Base-by-base conservation (phyloP, 495 filamentous ascomycete species). In the Penicillium manginii region DNA sequence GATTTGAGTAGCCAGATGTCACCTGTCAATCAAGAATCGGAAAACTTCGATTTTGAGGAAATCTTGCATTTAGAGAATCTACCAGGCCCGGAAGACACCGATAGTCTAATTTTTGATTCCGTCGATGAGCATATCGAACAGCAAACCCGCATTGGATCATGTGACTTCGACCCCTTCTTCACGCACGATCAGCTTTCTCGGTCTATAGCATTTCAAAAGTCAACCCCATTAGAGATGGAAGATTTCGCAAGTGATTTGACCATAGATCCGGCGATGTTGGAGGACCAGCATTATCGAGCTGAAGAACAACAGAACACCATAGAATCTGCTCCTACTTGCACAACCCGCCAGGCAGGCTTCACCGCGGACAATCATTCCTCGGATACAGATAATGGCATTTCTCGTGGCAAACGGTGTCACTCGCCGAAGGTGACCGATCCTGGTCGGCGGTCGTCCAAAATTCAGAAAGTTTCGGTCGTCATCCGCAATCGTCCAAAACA, bases 251-350 rank as follows among this genome's bases (percentile, higher is more conserved):
- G 40, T 43, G 40, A 43, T 43, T n/a, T n/a, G 40, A 19, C 40
- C 14, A 53, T 61, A 17, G 59, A 57, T 43, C 54, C 59, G 3
- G 21, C 49, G 31, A 50, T 61, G 10, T 40, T 61, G 11, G 31
- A 22, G 18, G 40, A 56, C 8, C 21, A 39, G 43, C 18, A 15
- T 23, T 52, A 14, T 14, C 58, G 23, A 17, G 37, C 8, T 47
- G 4, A 1, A 39, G 31, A 55, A 29, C 58, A 48, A 7, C 45
- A 8, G 35, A 1, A 37, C 15, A 37, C 35, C 4, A 14, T 2
- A 15, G 15, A 37, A n/a, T 0, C 3, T 4, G 11, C 35, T 14
- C 35, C 35, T 12, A 15, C 12, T 37, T 37, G 35, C 8, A 18
- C 46, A 51, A 3, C 37, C 26, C 40, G 18, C 14, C 9, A 32